Evolutionary conservation across 106 monocot genomes (phyloP), one percentile per base, ranked within the genome.

Genomic region (Chionographis japonica): DNA sequence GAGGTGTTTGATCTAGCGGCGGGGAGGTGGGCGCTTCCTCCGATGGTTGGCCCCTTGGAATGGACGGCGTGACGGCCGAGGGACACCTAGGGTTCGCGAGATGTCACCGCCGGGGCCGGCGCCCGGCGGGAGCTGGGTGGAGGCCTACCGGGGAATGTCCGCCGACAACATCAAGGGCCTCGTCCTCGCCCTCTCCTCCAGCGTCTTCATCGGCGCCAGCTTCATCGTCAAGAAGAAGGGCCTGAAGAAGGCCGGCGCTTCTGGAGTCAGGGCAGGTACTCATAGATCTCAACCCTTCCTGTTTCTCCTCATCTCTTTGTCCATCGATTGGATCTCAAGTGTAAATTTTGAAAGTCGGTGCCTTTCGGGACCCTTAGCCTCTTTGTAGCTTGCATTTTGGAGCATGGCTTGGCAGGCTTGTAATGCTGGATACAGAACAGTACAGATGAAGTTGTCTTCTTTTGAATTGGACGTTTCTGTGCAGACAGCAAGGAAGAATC

Each of bases 221-320:
- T 90, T 90, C 65, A 86, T 90, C 38, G 72, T 90, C 16, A 90
- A 86, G 83, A 90, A 90, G 83, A 89, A 91, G 81, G 95, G 95
- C 15, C 64, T 89, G 61, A 84, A 85, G 75, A 97, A 81, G 82
- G 95, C 95, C 9, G 92, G 83, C 13, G 82, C 80, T 10, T 85
- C 89, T 20, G 89, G 95, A 6, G 69, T 92, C 42, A 79, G 95
- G 62, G 95, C 95, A 72, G 95, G 95, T 95, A 58, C 55, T 19
- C 8, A 36, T 38, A 16, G 19, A 18, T 17, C 18, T 46, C 27
- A 1, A 11, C 8, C 12, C 11, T 50, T 51, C n/a, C 18, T 50
- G 11, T 7, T 12, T 40, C 27, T 27, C 0, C 27, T 27, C 27
- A 27, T 27, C 27, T 27, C n/a, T 40, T n/a, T 37, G 15, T 14